Evolutionary conservation across 140 eudicot genomes (phyloP), one percentile per base, ranked within the genome.

Genomic region (Stevia rebaudiana): DNA sequence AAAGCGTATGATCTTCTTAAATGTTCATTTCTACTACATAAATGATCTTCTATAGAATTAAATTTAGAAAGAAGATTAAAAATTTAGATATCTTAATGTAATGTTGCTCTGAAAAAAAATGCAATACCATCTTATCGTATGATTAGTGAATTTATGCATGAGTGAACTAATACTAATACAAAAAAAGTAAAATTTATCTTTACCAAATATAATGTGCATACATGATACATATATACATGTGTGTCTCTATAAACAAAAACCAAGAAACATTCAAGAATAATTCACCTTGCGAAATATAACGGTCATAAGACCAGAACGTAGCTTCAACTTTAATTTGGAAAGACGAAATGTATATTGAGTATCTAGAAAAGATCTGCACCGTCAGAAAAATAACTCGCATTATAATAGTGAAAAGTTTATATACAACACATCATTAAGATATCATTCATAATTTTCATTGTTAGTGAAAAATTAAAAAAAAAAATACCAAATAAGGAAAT

Each of bases 361-460:
- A 75, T 91, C 96, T 36, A 91, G 92, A 80, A 91, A 79, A 50
- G 98, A 91, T 82, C 98, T 90, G 83, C 85, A 76, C 70, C 69
- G 69, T 77, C 36, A 64, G 56, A 72, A 48, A 48, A 23, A 40
- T 43, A 33, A 59, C 25, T 64, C 25, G 21, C 13, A 35, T 36
- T 46, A 44, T 16, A 65, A 42, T 11, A 12, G 1, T 46, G 33
- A 64, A 51, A 37, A 58, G 28, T 67, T 65, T 17, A 74, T 47
- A 44, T 47, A 37, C 61, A 53, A 42, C 30, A 30, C 11, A 30
- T 47, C 59, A 57, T 63, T 69, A 46, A 28, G 40, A 47, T 42
- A 41, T 11, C 60, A 42, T 51, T 44, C 61, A 31, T 4, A 54
- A 42, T 40, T 54, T 39, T 13, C 39, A 58, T 1, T 28, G 61